phyloP scores from a whole-genome alignment of 495 filamentous ascomycete species.

The Tricharina praecox region DNA sequence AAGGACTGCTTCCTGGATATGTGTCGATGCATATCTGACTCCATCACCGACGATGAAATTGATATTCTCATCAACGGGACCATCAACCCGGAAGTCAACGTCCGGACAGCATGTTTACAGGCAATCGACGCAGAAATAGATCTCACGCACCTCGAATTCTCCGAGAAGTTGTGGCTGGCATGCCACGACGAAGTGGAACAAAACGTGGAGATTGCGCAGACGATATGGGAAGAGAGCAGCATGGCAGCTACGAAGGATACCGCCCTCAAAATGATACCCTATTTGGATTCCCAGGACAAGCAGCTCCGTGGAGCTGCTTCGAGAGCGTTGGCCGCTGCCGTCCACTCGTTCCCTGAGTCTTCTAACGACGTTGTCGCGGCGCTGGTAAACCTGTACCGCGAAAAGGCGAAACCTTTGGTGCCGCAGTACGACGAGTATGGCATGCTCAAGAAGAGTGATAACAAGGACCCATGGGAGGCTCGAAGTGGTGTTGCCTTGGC shows the following conservation, averaged over 20 bases:
- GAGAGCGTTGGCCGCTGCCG: conserved; percentile 56
- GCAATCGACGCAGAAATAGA: conserved; percentile 81
- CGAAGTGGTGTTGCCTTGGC: conserved; percentile 75
- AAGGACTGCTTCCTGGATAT: conserved; percentile 82
- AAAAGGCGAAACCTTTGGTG: conserved; percentile 61
- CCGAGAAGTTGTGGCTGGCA: conserved; percentile 80
- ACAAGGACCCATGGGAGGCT: conserved; percentile 74
- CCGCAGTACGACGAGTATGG: conserved; percentile 79
- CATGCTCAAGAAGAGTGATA: conserved; percentile 72
- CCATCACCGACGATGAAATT: conserved; percentile 54
- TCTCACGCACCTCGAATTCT: conserved; percentile 66
- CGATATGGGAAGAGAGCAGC: conserved; percentile 89
- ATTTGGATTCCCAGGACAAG: conserved; percentile 56
- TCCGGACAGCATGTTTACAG: conserved; percentile 77
- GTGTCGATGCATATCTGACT: conserved; percentile 59
- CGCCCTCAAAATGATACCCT: conserved; percentile 53
- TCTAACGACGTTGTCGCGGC: conserved; percentile 42
- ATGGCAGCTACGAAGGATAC: conserved; percentile 49
- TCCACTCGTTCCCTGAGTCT: conserved; percentile 38
- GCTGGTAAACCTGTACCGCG: conserved; percentile 51
- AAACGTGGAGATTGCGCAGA: conserved; percentile 62
- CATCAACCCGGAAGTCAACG: conserved; percentile 59
- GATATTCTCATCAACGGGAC: conserved; percentile 50
- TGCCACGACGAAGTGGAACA: conserved; percentile 83
- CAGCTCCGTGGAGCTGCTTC: conserved; percentile 74